Conservation (phyloP, 768 basidiomycete species). For the Neoboletus subvelutipes region DNA sequence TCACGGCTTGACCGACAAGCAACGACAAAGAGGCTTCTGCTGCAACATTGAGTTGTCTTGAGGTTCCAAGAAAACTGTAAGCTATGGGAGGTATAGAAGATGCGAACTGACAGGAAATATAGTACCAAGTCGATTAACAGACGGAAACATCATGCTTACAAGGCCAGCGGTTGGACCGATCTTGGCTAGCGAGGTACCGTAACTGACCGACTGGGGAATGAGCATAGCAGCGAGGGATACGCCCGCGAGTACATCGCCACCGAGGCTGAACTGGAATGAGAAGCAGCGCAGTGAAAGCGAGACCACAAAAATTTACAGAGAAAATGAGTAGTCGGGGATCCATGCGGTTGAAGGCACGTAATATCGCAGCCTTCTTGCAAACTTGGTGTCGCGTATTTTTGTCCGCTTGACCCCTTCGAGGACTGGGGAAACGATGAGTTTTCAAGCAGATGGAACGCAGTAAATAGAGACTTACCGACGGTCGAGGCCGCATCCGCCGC, state of each 20-base stretch:
- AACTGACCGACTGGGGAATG: conserved; percentile 87
- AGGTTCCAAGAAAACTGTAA: conserved; percentile 89
- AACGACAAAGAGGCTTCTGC: conserved; percentile 89
- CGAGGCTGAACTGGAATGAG: conserved; percentile 39
- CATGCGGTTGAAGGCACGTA: conserved; percentile 77
- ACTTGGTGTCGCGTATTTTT: conserved; percentile 27
- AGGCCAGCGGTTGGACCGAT: conserved; percentile 84
- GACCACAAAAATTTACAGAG: conserved; percentile 48
- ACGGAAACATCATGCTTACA: conserved; percentile 41
- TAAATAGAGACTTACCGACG: conserved; percentile 13
- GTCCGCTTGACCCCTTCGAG: conserved; percentile 16
- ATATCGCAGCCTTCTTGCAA: conserved; percentile 59
- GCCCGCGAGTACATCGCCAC: conserved; percentile 80
- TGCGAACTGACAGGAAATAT: conserved; percentile 54
- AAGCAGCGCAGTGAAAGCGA: neutral
- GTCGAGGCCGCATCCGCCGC: conserved; percentile 18
- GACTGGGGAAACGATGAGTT: neutral
- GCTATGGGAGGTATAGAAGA: conserved; percentile 85
- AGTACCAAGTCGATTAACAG: neutral
- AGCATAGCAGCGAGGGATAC: conserved; percentile 83
- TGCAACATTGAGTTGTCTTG: conserved; percentile 76
- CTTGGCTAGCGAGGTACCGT: conserved; percentile 85
- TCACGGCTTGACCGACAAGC: conserved; percentile 83
- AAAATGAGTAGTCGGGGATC: conserved; percentile 75
- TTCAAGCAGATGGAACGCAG: neutral